Evolutionary conservation across 257 asterid species (phyloP).

Genomic region (Solanum corneliomulleri): DNA sequence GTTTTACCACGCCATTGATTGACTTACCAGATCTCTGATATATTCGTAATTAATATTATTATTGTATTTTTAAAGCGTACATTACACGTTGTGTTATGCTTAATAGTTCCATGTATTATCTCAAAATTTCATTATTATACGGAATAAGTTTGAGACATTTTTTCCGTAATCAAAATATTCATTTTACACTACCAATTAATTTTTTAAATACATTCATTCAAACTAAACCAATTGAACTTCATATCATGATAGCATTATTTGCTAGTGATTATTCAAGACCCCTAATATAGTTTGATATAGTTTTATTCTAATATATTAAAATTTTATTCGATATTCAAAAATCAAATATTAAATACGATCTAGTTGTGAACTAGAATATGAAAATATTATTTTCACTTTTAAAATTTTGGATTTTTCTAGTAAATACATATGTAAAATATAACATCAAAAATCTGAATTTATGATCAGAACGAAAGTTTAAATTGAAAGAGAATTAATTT

Average conservation of each 20-base stretch:
- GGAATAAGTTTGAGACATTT: not conserved
- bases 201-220: not conserved
- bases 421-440: too few species aligned
- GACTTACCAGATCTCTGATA: not conserved
- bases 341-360: too few species aligned
- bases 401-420: too few species aligned
- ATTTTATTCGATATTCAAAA: too few species aligned
- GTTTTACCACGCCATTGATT: fast-evolving
- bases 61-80: not conserved
- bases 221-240: not conserved
- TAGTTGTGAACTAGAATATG: too few species aligned
- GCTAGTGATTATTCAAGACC: not conserved
- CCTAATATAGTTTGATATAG: not conserved
- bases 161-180: not conserved
- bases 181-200: not conserved
- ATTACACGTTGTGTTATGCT: not conserved
- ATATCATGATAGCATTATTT: not conserved
- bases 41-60: not conserved
- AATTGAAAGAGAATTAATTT: not conserved
- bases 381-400: too few species aligned
- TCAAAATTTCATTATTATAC: not conserved
- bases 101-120: not conserved
- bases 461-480: not conserved
- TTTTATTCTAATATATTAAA: too few species aligned
- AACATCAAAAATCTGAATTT: too few species aligned